Evolutionary conservation across 352 stramenopile species (phyloP), one percentile per base, ranked within the genome.

Genomic region (Phytophthora ramorum): DNA sequence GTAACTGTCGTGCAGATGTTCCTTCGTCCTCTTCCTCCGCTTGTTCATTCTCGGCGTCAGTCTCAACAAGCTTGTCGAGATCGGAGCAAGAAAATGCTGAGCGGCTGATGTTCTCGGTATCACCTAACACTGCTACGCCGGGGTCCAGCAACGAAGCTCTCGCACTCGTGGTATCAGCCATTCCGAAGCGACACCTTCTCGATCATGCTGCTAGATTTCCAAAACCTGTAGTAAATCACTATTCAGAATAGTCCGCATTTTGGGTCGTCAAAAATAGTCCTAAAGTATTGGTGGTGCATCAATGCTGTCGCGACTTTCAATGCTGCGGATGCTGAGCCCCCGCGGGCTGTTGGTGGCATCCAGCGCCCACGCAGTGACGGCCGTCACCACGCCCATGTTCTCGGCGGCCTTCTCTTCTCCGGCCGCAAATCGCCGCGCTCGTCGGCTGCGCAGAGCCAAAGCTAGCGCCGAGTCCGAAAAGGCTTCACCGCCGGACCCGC

Each of bases 341-440:
- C 55, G 48, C 46, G 48, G 38, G 20, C 12, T 48, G 17, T 35
- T 43, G 20, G 34, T 54, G 13, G 50, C 53, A 13, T 14, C 37
- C 19, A 26, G 44, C 48, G 26, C 34, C n/a, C 53, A 26, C n/a
- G 52, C 51, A 7, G 24, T 32, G 30, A 30, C 63, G 14, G 22
- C 51, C 45, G 32, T 45, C 22, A 26, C 7, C 14, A 6, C 41
- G 17, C 16, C 58, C 45, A 41, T 66, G 20, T 7, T 63, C 14
- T 73, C 38, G 4, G 58, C 67, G 5, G 10, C 26, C 3, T 76
- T 73, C 40, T 75, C 69, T 37, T 72, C 72, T 0, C 68, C 66
- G 13, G 60, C 69, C 9, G 64, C 60, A 51, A 88, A 73, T 20
- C 72, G 81, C 5, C 79, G 84, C 17, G 78, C 78, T 19, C 78